Evolutionary conservation across 108 stramenopile species (phyloP).

Genomic region (Conticribra guillardii): DNA sequence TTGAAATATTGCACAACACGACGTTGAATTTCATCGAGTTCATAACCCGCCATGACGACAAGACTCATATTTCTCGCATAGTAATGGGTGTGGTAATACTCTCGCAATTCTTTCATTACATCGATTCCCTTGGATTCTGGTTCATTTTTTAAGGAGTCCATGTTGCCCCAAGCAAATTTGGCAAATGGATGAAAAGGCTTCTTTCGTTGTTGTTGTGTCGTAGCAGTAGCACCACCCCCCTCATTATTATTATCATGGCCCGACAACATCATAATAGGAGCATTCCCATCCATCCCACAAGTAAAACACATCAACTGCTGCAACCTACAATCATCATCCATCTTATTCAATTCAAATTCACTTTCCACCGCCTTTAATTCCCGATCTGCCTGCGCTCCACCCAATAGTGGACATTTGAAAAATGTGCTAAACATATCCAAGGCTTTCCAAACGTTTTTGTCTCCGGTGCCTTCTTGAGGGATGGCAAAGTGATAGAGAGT

Average conservation of each 20-base stretch:
- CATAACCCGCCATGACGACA: constrained; percentile 86
- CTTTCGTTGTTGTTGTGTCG: constrained; percentile 14
- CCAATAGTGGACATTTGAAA: constrained; percentile 91
- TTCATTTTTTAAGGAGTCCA: constrained; percentile 59
- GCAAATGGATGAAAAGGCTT: constrained; percentile 69
- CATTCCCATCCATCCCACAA: constrained; percentile 53
- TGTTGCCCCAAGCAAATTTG: constrained; percentile 86
- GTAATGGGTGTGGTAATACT: constrained; percentile 83
- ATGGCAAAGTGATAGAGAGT: constrained; percentile 95
- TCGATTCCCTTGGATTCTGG: constrained; percentile 67
- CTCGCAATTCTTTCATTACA: constrained; percentile 67
- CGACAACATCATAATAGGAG: constrained; percentile 32
- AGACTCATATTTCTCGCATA: constrained; percentile 88
- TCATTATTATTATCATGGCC: constrained; percentile 8
- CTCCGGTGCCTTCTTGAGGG: constrained; percentile 61
- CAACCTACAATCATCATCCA: constrained; percentile 74
- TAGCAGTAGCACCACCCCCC: not conserved
- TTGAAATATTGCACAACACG: constrained; percentile 66
- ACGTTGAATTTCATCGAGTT: constrained; percentile 75
- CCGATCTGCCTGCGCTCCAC: constrained; percentile 77
- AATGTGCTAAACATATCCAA: constrained; percentile 95
- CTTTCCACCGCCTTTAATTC: constrained; percentile 98
- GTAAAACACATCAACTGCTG: constrained; percentile 77
- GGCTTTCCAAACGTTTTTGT: constrained; percentile 71
- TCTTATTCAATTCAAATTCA: constrained; percentile 89